Conservation (phyloP, 345 rosid genomes). For the Rubroshorea leprosula region DNA sequence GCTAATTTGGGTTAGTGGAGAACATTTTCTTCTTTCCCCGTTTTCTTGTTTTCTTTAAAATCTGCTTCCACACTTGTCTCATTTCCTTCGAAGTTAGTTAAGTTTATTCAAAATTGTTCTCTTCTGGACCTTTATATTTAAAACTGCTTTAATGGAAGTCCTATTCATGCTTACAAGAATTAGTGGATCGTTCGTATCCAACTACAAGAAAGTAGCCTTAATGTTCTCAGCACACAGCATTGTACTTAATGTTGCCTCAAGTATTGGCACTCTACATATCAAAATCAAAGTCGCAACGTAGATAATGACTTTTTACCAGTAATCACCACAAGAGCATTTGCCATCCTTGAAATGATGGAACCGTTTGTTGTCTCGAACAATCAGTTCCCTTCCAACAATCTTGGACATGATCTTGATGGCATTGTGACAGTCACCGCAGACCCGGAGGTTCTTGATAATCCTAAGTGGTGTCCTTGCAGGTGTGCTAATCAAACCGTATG, state of each 20-base stretch:
- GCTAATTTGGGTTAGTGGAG: constrained; percentile 41
- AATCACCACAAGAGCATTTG: constrained; percentile 55
- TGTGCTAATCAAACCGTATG: constrained; percentile 69
- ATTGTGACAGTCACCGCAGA: constrained; percentile 73
- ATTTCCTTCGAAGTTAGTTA: too few relatives aligned
- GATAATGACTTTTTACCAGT: constrained; percentile 36
- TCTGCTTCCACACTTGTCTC: constrained; percentile 1
- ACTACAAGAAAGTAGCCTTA: neutral
- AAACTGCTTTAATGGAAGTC: too few relatives aligned
- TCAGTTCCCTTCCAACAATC: constrained; percentile 64
- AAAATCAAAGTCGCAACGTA: neutral
- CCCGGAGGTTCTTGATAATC: constrained; percentile 80
- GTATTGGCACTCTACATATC: constrained; percentile 21
- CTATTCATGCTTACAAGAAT: too few relatives aligned
- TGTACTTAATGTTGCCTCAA: neutral
- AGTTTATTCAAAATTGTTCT: too few relatives aligned
- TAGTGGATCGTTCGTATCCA: too few relatives aligned
- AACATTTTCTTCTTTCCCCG: constrained; percentile 2
- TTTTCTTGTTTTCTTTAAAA: too few relatives aligned
- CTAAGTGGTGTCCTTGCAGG: constrained; percentile 57
- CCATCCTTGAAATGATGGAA: constrained; percentile 67
- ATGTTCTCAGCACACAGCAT: neutral
- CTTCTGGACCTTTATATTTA: too few relatives aligned
- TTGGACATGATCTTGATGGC: constrained; percentile 80
- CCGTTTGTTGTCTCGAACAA: constrained; percentile 75